Evolutionary conservation across 1,284 basidiomycete species (phyloP), one percentile per base, ranked within the genome.

Genomic region (Laetiporus sulphureus): DNA sequence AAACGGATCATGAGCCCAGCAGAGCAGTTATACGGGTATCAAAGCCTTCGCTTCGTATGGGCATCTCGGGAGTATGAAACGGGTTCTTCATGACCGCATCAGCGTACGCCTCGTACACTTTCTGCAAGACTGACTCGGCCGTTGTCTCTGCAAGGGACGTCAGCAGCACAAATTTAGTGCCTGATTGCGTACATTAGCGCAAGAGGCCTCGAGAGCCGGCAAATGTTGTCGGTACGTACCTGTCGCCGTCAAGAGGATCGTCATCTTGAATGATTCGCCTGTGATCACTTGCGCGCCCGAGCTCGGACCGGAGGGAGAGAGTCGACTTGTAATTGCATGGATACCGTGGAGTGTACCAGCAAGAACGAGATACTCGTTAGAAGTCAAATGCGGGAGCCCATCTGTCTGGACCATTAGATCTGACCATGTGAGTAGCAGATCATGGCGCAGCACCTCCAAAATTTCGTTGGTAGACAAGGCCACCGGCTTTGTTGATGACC

Each of bases 31-130:
- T 79, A 30, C 81, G 77, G 27, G 65, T 69, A 57, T 99, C 95
- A 57, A 99, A 99, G 7, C 78, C 80, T 53, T 93, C 87, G 39
- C 77, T 89, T 37, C 95, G 82, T 52, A 99, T 95, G 1, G 96
- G 96, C 95, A 99, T 99, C 65, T 99, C 96, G 20, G 89, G 87
- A 3, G 92, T 96, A 62, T 99, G 93, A 67, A 99, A 99, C 1
- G 96, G 96, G 59, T 98, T 98, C 73, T 99, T 98, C 92, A 97
- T 96, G 41, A 96, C 93, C 4, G 88, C 83, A 58, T 97, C 94
- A 2, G 91, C 75, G 67, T 94, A 97, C 12, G 77, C 77, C 62
- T 95, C 91, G 64, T 96, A 96, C 40, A 91, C 82, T 58, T 80
- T 87, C 56, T 87, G 83, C 37, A 92, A 64, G 8, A 84, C 66